phyloP scores from a whole-genome alignment of 805 yeast genomes.

The Naumovozyma baii region DNA sequence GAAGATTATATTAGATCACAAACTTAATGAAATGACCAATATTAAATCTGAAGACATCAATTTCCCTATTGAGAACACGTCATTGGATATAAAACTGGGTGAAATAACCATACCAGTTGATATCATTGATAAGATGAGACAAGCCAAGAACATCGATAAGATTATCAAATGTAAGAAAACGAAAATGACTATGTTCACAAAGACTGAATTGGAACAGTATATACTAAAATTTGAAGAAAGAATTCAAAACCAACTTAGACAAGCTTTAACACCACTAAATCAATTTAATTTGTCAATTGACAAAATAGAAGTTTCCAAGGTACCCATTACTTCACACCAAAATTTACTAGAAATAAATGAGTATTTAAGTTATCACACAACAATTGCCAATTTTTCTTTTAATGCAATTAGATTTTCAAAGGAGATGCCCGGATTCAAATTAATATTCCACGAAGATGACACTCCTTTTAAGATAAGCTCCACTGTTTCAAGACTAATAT shows the following conservation, averaged over 20 bases:
- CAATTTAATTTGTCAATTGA: slow-evolving; percentile 20
- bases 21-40: neutral
- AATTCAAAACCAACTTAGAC: neutral
- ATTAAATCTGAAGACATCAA: slow-evolving; percentile 1
- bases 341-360: slow-evolving; percentile 15
- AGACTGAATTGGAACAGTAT: slow-evolving; percentile 3
- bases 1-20: neutral
- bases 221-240: slow-evolving; percentile 4
- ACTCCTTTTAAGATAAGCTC: slow-evolving; percentile 34
- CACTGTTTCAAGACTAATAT: slow-evolving; percentile 32
- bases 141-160: neutral
- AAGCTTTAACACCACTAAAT: slow-evolving; percentile 4
- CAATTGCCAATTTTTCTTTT: slow-evolving; percentile 20
- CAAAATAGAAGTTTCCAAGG: slow-evolving; percentile 13
- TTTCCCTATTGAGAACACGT: slow-evolving; percentile 8
- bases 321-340: slow-evolving; percentile 16
- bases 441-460: slow-evolving; percentile 34
- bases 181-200: neutral
- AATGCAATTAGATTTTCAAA: slow-evolving; percentile 23
- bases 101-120: slow-evolving; percentile 14
- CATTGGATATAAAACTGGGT: slow-evolving; percentile 17
- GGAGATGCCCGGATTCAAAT: slow-evolving; percentile 39
- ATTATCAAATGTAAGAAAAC: neutral
- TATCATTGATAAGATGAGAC: slow-evolving; percentile 1
- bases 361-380: slow-evolving; percentile 16